Conservation (phyloP, 2,329 filamentous ascomycete species). For the Epichloe sp. region DNA sequence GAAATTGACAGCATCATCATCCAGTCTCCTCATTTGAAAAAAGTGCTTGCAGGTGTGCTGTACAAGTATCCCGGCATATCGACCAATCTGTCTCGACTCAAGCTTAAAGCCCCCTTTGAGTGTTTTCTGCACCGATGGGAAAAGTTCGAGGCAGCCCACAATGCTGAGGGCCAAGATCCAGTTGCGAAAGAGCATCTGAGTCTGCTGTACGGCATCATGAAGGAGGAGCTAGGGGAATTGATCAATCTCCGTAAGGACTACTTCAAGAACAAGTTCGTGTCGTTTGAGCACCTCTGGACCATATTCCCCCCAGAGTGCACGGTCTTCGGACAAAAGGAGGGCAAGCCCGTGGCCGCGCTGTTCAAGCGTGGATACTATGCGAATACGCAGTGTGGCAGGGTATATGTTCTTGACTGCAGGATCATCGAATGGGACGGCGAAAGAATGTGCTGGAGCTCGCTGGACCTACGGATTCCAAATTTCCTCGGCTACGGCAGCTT, state of each 20-base stretch:
- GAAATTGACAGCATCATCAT: constrained; percentile 49
- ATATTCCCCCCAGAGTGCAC: constrained; percentile 37
- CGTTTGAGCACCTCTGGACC: constrained; percentile 39
- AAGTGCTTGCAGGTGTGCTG: constrained; percentile 40
- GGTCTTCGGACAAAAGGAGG: constrained; percentile 26
- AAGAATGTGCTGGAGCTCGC: constrained; percentile 27
- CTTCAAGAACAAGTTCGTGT: constrained; percentile 38
- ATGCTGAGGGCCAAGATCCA: constrained; percentile 27
- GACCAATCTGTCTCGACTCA: constrained; percentile 43
- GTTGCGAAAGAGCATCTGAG: constrained; percentile 31
- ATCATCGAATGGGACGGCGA: constrained; percentile 36
- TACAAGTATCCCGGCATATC: constrained; percentile 47
- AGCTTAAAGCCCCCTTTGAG: constrained; percentile 49
- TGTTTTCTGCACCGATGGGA: constrained; percentile 56
- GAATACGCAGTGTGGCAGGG: constrained; percentile 23
- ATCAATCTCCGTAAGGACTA: constrained; percentile 39
- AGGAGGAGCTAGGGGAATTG: constrained; percentile 36
- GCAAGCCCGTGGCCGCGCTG: constrained; percentile 25
- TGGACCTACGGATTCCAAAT: constrained; percentile 22
- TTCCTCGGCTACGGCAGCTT: constrained; percentile 34
- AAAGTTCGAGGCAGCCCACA: constrained; percentile 26
- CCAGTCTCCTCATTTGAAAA: constrained; percentile 48
- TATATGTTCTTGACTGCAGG: constrained; percentile 25
- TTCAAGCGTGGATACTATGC: constrained; percentile 25
- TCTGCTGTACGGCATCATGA: constrained; percentile 33